Base-by-base conservation (phyloP, 139 green algal species). In the Micromonas commoda region DNA sequence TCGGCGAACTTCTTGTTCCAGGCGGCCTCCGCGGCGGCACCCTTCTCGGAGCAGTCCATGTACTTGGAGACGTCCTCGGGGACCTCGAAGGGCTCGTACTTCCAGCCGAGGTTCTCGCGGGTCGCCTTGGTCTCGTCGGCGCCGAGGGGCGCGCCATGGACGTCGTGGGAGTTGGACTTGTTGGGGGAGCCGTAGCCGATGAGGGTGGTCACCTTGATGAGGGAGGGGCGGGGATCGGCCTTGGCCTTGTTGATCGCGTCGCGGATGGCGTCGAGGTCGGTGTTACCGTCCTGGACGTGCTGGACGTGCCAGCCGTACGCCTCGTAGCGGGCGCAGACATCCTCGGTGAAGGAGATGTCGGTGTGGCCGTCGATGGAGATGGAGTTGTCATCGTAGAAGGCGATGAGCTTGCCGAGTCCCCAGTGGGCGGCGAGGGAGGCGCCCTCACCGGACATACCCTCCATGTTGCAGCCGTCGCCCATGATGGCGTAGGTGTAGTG, bases 401-500 rank as follows among this genome's bases (percentile, higher is more conserved):
- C 90, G 85, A 99, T 98, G 23, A 99, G 91, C 93, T 99, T 99
- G 90, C 93, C 93, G 76, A 99, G 92, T 76, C 93, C 94, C 94
- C 92, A 97, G 89, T 99, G 95, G 75, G 93, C 95, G 2, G 95
- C 95, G 77, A 99, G 86, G 63, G 94, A 98, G 77, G 79, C 91
- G 53, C 92, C 93, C 92, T 99, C 95, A 77, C 94, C 94, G 76
- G 90, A 96, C 83, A 99, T 91, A 77, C 95, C 95, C 91, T 99
- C 95, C 95, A 98, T 98, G 87, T 94, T 97, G 89, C 94, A 98
- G 81, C 95, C 95, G 76, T 99, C 95, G 63, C 94, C 94, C 85
- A 97, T 88, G 86, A 98, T 97, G 83, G 86, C 92, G 91, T 97
- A 99, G 85, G 95, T 99, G 93, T 97, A 97, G 89, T 99, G 93